Conservation (phyloP, 495 filamentous ascomycete species). For the Aeminium ludgeri region DNA sequence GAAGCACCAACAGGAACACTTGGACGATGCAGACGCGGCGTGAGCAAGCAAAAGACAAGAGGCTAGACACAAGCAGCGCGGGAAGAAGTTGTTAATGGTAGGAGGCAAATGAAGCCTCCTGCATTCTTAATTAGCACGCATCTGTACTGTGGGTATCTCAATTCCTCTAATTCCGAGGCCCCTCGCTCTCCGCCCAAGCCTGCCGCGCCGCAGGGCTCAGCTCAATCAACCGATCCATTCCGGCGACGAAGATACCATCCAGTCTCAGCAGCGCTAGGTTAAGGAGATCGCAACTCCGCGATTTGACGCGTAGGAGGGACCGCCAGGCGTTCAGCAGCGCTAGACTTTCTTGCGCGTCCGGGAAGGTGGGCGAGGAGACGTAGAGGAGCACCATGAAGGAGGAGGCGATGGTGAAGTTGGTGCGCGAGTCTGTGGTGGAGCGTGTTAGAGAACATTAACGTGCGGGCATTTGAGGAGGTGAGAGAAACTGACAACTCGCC, state of each 20-base stretch:
- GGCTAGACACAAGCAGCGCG: too few relatives aligned
- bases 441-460: too few relatives aligned
- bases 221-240: constrained; percentile 7
- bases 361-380: constrained; percentile 4
- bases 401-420: constrained; percentile 13
- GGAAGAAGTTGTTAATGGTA: too few relatives aligned
- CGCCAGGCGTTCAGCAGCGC: constrained; percentile 9
- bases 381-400: constrained; percentile 13
- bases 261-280: constrained; percentile 9
- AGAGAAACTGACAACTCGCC: constrained; percentile 12
- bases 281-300: constrained; percentile 10
- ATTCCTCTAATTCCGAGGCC: too few relatives aligned
- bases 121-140: too few relatives aligned
- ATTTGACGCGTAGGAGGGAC: constrained; percentile 10
- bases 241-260: constrained; percentile 10
- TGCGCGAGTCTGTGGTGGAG: constrained; percentile 7
- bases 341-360: constrained; percentile 11
- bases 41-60: too few relatives aligned
- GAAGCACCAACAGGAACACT: too few relatives aligned
- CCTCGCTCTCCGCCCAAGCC: constrained; percentile 6
- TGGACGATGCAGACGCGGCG: too few relatives aligned
- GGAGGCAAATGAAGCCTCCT: too few relatives aligned
- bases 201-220: constrained; percentile 7
- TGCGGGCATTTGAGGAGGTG: too few relatives aligned
- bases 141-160: too few relatives aligned